These are phyloP conservation scores for Vigna nakashimae DNA, from an alignment of 306 rosid genomes.

Conservation along the genomic window DNA sequence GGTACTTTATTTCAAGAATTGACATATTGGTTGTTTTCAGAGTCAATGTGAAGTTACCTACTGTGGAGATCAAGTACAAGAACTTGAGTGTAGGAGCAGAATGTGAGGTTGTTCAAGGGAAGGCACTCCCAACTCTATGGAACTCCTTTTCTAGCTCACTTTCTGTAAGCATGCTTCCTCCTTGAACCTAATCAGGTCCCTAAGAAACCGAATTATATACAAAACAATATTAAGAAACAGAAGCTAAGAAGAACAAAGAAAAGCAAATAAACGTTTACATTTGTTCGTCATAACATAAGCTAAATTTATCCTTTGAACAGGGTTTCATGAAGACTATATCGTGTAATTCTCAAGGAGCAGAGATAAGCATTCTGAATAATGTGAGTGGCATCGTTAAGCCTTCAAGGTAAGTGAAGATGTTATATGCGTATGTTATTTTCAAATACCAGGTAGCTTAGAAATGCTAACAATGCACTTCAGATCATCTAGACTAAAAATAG, in stretches of 20 bases:
- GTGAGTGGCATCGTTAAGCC: slow-evolving; percentile 69
- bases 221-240: slow-evolving; percentile 21
- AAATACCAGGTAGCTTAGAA: background rate
- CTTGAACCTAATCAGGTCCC: slow-evolving; percentile 30
- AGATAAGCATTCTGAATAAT: slow-evolving; percentile 56
- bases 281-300: slow-evolving; percentile 33
- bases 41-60: slow-evolving; percentile 59
- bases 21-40: slow-evolving; percentile 49
- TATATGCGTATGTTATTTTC: background rate
- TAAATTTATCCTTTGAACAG: slow-evolving; percentile 47
- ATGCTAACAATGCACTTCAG: background rate
- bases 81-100: slow-evolving; percentile 59
- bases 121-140: slow-evolving; percentile 70
- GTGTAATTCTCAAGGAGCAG: slow-evolving; percentile 56
- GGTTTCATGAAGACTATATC: slow-evolving; percentile 52
- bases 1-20: slow-evolving; percentile 41
- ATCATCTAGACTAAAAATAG: background rate
- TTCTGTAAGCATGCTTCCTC: slow-evolving; percentile 55
- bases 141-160: slow-evolving; percentile 54
- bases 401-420: slow-evolving; percentile 52
- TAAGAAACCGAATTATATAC: slow-evolving; percentile 23
- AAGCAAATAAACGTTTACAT: background rate
- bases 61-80: slow-evolving; percentile 64
- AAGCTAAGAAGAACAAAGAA: background rate
- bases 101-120: slow-evolving; percentile 67